Conservation (phyloP, 2,329 filamentous ascomycete genomes). For the Venturia aucupariae region DNA sequence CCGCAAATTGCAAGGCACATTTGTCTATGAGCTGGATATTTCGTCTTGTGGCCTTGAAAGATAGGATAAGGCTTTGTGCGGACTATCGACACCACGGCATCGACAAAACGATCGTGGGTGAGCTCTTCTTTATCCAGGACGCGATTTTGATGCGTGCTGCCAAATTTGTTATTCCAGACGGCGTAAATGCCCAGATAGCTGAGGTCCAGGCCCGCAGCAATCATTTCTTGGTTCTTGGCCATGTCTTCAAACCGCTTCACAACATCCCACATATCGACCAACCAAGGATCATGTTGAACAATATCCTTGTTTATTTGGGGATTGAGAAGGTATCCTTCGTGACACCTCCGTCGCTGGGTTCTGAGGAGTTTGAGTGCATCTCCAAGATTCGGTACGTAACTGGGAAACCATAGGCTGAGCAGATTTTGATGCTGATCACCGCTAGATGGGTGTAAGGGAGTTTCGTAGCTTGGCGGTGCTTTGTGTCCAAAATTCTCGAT, state of each 20-base stretch:
- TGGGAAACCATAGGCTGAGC: constrained; percentile 27
- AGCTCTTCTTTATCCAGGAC: constrained; percentile 26
- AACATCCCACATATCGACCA: constrained; percentile 74
- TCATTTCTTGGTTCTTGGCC: constrained; percentile 60
- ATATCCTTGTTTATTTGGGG: constrained; percentile 56
- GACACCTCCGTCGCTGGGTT: constrained; percentile 43
- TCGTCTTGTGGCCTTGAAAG: constrained; percentile 55
- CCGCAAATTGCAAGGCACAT: constrained; percentile 66
- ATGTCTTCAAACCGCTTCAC: constrained; percentile 57
- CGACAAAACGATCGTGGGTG: constrained; percentile 40
- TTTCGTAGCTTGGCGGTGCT: constrained; percentile 22
- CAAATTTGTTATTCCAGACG: constrained; percentile 63
- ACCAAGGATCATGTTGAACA: constrained; percentile 62
- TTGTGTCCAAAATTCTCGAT: constrained; percentile 26
- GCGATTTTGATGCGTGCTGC: constrained; percentile 33
- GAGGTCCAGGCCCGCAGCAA: constrained; percentile 57
- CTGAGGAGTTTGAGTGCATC: constrained; percentile 28
- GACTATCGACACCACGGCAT: constrained; percentile 53
- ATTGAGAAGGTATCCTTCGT: constrained; percentile 49
- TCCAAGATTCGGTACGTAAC: constrained; percentile 24
- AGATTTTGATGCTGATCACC: constrained; percentile 29
- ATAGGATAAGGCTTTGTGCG: constrained; percentile 51
- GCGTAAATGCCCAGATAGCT: constrained; percentile 66
- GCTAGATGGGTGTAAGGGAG: constrained; percentile 20
- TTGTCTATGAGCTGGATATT: constrained; percentile 60